Conservation (phyloP, 768 basidiomycete genomes). For the Pulveroboletus sp. region DNA sequence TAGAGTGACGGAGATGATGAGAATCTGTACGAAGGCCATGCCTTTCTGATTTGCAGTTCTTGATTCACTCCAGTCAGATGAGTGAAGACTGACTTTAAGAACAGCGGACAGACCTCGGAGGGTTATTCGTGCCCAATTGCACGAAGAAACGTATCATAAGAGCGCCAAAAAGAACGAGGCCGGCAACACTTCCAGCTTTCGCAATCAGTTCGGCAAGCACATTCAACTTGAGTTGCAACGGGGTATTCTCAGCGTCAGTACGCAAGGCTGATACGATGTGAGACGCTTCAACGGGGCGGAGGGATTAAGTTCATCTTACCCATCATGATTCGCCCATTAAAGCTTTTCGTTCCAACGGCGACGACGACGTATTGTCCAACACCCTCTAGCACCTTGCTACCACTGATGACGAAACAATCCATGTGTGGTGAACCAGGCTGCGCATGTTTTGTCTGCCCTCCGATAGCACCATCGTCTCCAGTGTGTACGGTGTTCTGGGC, state of each 20-base stretch:
- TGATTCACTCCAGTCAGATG: slow-evolving; percentile 8
- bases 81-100: not conserved
- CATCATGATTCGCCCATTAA: slow-evolving; percentile 98
- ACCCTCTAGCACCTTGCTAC: slow-evolving; percentile 92
- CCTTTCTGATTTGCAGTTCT: slow-evolving; percentile 81
- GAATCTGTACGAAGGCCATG: slow-evolving; percentile 85
- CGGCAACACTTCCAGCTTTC: slow-evolving; percentile 81
- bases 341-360: slow-evolving; percentile 87
- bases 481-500: slow-evolving; percentile 22
- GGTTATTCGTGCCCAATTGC: slow-evolving; percentile 63
- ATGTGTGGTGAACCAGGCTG: slow-evolving; percentile 46
- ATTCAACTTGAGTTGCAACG: slow-evolving; percentile 92
- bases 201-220: slow-evolving; percentile 93
- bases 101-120: slow-evolving; percentile 51
- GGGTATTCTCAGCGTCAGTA: slow-evolving; percentile 85
- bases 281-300: not conserved
- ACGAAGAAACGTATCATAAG: slow-evolving; percentile 97
- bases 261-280: slow-evolving; percentile 60
- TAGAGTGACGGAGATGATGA: slow-evolving; percentile 94
- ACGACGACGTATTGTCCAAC: slow-evolving; percentile 92
- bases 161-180: slow-evolving; percentile 73
- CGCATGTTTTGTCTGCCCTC: slow-evolving; percentile 17
- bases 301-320: slow-evolving; percentile 45
- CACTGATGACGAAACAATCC: slow-evolving; percentile 91
- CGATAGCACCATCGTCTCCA: slow-evolving; percentile 22